A percentile compares a stretch with the other conserved stretches of the same genome.
Evolutionary conservation across 495 filamentous ascomycete genomes (phyloP).

Genomic region (Terfezia claveryi): DNA sequence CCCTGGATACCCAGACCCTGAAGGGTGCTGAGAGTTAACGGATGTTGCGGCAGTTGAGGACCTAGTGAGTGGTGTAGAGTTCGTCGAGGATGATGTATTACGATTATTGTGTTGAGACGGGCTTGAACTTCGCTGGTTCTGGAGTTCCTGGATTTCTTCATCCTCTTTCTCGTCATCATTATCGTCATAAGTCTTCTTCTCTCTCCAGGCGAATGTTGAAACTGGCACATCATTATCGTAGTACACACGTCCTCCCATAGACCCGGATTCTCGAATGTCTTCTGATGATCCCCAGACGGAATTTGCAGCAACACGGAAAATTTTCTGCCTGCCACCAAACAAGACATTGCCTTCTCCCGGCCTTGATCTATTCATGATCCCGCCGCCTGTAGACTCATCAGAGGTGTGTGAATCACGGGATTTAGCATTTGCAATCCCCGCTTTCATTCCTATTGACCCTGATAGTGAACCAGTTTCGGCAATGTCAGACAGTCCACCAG

Average conservation of each 20-base stretch:
- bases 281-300: conserved; percentile 22
- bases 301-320: conserved; percentile 64
- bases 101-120: conserved; percentile 32
- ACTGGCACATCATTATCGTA: conserved; percentile 71
- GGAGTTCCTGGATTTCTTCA: not conserved
- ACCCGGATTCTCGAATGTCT: conserved; percentile 22
- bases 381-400: conserved; percentile 43
- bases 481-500: conserved; percentile 52
- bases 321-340: conserved; percentile 89
- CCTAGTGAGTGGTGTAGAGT: conserved; percentile 46
- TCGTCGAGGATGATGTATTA: conserved; percentile 71
- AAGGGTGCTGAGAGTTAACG: conserved; percentile 25
- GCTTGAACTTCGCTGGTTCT: not conserved
- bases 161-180: conserved; percentile 25
- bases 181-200: conserved; percentile 23
- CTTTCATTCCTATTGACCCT: conserved; percentile 17
- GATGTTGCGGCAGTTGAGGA: conserved; percentile 86
- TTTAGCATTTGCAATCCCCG: conserved; percentile 1
- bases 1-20: conserved; percentile 16
- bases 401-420: conserved; percentile 32
- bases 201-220: conserved; percentile 52
- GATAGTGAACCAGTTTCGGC: conserved; percentile 67
- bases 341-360: conserved; percentile 79
- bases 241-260: conserved; percentile 43
- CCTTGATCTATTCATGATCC: conserved; percentile 66